Evolutionary conservation across 2,329 filamentous ascomycete species (phyloP), one percentile per base, ranked within the genome.

Genomic region (Huntiella abstrusa): DNA sequence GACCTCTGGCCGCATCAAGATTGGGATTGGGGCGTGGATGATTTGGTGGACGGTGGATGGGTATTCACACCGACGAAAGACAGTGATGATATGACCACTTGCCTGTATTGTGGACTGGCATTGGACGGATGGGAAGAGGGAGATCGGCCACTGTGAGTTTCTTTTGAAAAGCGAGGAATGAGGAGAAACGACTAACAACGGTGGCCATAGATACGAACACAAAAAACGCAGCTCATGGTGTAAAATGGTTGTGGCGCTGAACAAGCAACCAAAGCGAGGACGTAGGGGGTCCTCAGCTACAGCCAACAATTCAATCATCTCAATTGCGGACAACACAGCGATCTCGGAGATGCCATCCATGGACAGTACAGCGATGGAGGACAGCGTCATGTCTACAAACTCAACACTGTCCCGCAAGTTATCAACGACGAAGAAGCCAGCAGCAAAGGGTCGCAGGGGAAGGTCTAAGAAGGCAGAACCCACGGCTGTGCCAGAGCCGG

Each of bases 71-170:
- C 91, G 0, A 83, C 76, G 4, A 64, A 74, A 38, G 85, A 88
- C 38, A 84, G 78, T 10, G 80, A 91, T 53, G 91, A 98, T 60
- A 83, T 88, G 64, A 83, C 84, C 7, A 91, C 82, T 8, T 98
- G 91, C 59, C 72, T 83, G 22, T 95, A 96, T 62, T 98, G 91
- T 64, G 76, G 82, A 48, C 64, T 96, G 12, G 85, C 81, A 8
- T 71, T 98, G 8, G 88, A 96, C 60, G 86, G 86, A 5, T 98
- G 92, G 91, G 91, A 96, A 58, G 80, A 81, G 1, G 78, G 80
- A 49, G 91, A 98, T 59, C 84, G 93, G 58, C 91, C 91, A 51
- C 73, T 81, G 77, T 86, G 60, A 62, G 80, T 62, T 49, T 56
- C 51, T 43, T 5, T 10, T 33, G 5, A 28, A 28, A 28, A 28